phyloP scores from a whole-genome alignment of 768 basidiomycete species.

The Suillus paluster region DNA sequence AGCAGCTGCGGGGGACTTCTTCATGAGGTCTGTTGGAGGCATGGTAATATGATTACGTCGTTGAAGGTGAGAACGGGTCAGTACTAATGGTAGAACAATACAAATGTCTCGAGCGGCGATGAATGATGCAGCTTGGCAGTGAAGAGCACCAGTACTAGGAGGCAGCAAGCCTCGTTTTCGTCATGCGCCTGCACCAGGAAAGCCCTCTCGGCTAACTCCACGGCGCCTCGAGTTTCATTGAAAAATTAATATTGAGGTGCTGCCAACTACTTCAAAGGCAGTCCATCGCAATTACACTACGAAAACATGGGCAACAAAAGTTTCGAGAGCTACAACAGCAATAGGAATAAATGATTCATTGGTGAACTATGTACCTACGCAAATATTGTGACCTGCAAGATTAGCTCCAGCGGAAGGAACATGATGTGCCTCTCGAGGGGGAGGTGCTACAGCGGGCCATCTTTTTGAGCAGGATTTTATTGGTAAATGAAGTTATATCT shows the following conservation, averaged over 20 bases:
- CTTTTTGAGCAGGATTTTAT: conserved; percentile 29
- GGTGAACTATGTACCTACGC: not conserved
- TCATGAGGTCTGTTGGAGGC: conserved; percentile 15
- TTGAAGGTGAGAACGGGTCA: not conserved
- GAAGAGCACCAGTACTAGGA: not conserved
- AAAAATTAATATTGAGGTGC: not conserved
- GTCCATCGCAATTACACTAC: not conserved
- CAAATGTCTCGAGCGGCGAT: conserved; percentile 21
- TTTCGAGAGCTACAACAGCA: conserved; percentile 10
- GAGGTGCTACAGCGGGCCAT: not conserved
- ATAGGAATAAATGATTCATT: conserved; percentile 8
- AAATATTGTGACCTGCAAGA: not conserved
- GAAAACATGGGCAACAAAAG: conserved; percentile 4
- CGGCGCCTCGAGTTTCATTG: not conserved
- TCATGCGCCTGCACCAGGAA: not conserved
- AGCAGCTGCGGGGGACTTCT: conserved; percentile 30
- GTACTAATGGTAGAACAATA: not conserved
- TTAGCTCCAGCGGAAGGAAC: conserved; percentile 14
- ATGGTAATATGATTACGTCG: not conserved
- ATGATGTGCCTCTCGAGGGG: not conserved
- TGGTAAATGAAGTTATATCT: conserved; percentile 85
- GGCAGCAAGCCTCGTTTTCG: conserved; percentile 2
- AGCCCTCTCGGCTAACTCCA: conserved; percentile 8
- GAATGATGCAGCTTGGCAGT: not conserved
- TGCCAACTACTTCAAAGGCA: not conserved